A percentile compares a stretch with the other conserved stretches of the same genome.
Conservation (phyloP, 768 basidiomycete species). For the Boletus subcaerulescens region DNA sequence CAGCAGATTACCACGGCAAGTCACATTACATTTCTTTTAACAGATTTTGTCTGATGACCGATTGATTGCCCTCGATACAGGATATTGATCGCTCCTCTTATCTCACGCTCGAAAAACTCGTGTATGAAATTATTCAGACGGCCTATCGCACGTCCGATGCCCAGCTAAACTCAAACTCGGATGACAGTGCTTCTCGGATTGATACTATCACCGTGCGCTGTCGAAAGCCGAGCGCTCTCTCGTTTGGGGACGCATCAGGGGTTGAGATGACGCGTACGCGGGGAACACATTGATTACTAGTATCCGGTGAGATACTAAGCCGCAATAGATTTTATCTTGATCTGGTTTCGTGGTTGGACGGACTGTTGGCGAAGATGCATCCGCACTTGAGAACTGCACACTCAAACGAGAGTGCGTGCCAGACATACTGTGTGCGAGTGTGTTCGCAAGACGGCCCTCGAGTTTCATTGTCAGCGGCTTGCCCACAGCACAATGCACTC, state of each 20-base stretch:
- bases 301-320: no score
- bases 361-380: no score
- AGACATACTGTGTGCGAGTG: no score
- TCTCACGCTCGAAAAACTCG: constrained; percentile 23
- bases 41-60: background rate
- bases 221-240: constrained; percentile 70
- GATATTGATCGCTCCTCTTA: constrained; percentile 8
- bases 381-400: no score
- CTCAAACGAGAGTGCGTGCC: no score
- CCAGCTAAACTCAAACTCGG: background rate
- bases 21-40: background rate
- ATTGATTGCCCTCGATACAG: background rate
- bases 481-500: no score
- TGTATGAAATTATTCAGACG: constrained; percentile 47
- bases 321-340: no score
- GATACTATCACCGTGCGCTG: constrained; percentile 49
- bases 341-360: no score
- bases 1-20: constrained; percentile 29
- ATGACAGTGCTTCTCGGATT: constrained; percentile 25
- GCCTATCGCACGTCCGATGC: constrained; percentile 60
- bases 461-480: no score
- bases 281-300: no score
- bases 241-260: constrained; percentile 61
- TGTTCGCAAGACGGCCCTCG: no score
- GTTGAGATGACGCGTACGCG: constrained; percentile 53